Evolutionary conservation across 1,139 yeast species (phyloP).

Genomic region (Pichia terricola): DNA sequence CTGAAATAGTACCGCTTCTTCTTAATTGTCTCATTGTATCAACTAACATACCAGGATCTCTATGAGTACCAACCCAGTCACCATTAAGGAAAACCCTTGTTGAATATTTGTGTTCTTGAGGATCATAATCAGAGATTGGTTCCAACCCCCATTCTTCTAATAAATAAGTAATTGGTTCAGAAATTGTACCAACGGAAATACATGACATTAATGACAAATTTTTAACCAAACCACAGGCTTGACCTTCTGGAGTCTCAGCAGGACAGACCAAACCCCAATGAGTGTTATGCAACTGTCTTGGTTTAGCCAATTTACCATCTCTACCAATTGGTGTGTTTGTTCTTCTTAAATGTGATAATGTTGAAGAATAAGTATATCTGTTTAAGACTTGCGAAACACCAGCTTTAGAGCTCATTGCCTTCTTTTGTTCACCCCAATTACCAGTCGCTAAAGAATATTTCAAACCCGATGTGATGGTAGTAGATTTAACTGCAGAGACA

Average conservation of each 20-base stretch:
- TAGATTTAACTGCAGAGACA: slow-evolving; percentile 93
- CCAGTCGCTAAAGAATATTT: slow-evolving; percentile 98
- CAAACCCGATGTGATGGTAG: slow-evolving; percentile 93
- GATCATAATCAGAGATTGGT: slow-evolving; percentile 91
- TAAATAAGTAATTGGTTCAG: slow-evolving; percentile 87
- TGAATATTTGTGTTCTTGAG: slow-evolving; percentile 83
- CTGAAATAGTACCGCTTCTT: slow-evolving; percentile 90
- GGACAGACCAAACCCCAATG: slow-evolving; percentile 99
- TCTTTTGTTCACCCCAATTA: slow-evolving; percentile 99
- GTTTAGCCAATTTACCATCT: slow-evolving; percentile 97
- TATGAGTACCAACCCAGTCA: slow-evolving; percentile 98
- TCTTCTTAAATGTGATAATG: slow-evolving; percentile 95
- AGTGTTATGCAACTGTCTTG: slow-evolving; percentile 96
- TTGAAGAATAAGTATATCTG: slow-evolving; percentile 94
- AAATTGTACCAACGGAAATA: slow-evolving; percentile 96
- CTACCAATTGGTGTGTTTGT: slow-evolving; percentile 98
- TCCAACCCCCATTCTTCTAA: slow-evolving; percentile 99
- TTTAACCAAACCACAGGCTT: slow-evolving; percentile 98
- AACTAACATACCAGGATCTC: slow-evolving; percentile 86
- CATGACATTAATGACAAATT: slow-evolving; percentile 94
- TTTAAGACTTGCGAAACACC: slow-evolving; percentile 99
- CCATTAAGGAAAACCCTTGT: slow-evolving; percentile 96
- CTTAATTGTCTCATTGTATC: slow-evolving; percentile 86
- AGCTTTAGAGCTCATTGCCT: slow-evolving; percentile 97
- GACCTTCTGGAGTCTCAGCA: slow-evolving; percentile 99